Evolutionary conservation across 2,329 filamentous ascomycete species (phyloP).

Genomic region (Cordyceps farinosa): DNA sequence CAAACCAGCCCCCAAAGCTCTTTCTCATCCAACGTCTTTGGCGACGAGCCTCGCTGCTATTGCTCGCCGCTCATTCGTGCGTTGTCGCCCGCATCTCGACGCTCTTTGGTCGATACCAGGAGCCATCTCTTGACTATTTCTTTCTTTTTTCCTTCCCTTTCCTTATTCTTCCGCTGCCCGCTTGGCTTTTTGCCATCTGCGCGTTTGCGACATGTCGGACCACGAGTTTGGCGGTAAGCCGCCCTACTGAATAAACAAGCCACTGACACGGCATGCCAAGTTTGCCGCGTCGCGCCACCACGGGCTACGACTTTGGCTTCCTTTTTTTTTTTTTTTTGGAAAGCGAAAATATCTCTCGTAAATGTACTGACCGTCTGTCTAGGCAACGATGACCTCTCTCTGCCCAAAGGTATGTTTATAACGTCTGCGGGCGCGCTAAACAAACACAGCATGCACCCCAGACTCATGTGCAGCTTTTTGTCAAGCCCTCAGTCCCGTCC

Average conservation of each 20-base stretch:
- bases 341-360: constrained; percentile 28
- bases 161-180: background rate
- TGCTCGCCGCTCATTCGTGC: background rate
- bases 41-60: background rate
- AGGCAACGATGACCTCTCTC: constrained; percentile 62
- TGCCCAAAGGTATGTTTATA: constrained; percentile 55
- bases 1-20: constrained; percentile 10
- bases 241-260: constrained; percentile 5
- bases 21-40: background rate
- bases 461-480: background rate
- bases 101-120: background rate
- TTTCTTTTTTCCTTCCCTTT: background rate
- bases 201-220: constrained; percentile 53
- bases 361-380: constrained; percentile 7
- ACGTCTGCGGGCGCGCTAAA: background rate
- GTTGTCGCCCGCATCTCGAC: background rate
- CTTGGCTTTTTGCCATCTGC: background rate
- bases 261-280: background rate
- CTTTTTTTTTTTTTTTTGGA: constrained; percentile 14
- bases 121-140: background rate
- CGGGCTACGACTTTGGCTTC: background rate
- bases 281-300: background rate
- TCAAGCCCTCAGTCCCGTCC: background rate
- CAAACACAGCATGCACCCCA: background rate
- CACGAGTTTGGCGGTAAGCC: constrained; percentile 61